Percentiles rank a stretch among this genome's conserved stretches.
Conservation (phyloP, 441 rosid species). For the Arabidopsis hybrid region DNA sequence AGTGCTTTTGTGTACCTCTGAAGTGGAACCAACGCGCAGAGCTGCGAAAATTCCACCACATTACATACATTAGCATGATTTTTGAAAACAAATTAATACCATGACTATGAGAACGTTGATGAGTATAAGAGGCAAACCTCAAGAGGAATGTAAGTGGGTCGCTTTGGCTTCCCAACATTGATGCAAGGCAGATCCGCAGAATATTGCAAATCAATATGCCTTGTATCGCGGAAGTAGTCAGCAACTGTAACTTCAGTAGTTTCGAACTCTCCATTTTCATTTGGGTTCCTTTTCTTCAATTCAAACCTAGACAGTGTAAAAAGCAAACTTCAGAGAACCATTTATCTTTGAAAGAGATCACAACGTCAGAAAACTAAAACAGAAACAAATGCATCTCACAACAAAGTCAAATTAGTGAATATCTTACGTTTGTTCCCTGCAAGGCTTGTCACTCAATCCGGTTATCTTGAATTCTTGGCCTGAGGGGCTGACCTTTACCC, state of each 20-base stretch:
- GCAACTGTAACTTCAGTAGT: constrained; percentile 59
- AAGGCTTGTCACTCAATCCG: constrained; percentile 68
- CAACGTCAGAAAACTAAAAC: constrained; percentile 5
- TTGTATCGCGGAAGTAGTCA: constrained; percentile 70
- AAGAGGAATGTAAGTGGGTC: constrained; percentile 78
- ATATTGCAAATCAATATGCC: constrained; percentile 57
- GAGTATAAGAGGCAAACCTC: constrained; percentile 54
- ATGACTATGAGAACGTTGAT: background rate
- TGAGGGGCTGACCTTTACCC: constrained; percentile 66
- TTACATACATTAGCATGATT: constrained; percentile 5
- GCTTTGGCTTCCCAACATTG: constrained; percentile 86
- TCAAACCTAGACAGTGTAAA: constrained; percentile 56
- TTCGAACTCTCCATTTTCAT: constrained; percentile 48
- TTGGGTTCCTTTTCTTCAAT: constrained; percentile 49
- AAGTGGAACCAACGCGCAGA: constrained; percentile 68
- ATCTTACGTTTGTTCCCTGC: constrained; percentile 65
- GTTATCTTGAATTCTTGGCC: constrained; percentile 77
- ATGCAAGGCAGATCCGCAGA: constrained; percentile 79
- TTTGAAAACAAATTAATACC: background rate
- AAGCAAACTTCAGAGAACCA: constrained; percentile 16
- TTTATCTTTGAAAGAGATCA: constrained; percentile 8
- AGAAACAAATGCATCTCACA: constrained; percentile 22
- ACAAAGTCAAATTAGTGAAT: constrained; percentile 10
- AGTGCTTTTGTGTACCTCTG: constrained; percentile 87
- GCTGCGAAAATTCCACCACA: constrained; percentile 49